Percentiles rank a stretch among this genome's conserved stretches.
Conservation (phyloP, 139 green algal species). For the Pedinophyceae sp. region DNA sequence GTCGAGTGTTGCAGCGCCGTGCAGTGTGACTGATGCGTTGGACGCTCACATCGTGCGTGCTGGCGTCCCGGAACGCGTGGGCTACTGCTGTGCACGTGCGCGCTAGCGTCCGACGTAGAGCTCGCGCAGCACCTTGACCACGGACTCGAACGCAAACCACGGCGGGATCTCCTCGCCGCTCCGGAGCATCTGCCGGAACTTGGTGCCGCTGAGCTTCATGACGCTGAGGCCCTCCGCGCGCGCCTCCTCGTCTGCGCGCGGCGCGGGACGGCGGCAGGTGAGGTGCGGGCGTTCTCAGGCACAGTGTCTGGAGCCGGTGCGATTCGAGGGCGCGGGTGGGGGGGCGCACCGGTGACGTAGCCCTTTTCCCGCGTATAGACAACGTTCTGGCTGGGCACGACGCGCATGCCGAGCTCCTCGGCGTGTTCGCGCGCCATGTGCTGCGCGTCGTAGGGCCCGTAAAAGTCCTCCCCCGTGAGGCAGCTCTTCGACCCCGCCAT, state of each 20-base stretch:
- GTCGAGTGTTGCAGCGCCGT: no score
- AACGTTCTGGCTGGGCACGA: conserved; percentile 25
- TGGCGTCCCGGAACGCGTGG: no score
- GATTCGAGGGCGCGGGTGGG: no score
- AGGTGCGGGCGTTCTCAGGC: not conserved
- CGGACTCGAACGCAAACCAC: no score
- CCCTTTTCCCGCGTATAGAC: conserved; percentile 50
- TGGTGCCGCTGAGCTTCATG: conserved; percentile 45
- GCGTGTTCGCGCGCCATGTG: conserved; percentile 19
- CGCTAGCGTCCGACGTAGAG: no score
- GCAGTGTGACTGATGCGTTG: no score
- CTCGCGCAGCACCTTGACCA: no score
- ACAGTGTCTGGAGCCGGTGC: no score
- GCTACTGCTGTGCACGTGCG: no score
- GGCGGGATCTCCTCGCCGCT: conserved; percentile 53
- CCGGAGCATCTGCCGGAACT: conserved; percentile 69
- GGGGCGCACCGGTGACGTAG: conserved; percentile 5
- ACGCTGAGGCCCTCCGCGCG: conserved; percentile 18
- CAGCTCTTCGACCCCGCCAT: conserved; percentile 72
- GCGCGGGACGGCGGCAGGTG: no score
- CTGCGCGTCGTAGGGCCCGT: conserved; percentile 40
- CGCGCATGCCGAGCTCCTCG: conserved; percentile 21
- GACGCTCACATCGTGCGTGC: no score
- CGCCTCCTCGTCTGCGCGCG: conserved; percentile 23
- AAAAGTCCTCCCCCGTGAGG: conserved; percentile 62